Evolutionary conservation across 164 flowering plant genomes (phyloP), one percentile per base, ranked within the genome.

Genomic region (Protea cynaroides): DNA sequence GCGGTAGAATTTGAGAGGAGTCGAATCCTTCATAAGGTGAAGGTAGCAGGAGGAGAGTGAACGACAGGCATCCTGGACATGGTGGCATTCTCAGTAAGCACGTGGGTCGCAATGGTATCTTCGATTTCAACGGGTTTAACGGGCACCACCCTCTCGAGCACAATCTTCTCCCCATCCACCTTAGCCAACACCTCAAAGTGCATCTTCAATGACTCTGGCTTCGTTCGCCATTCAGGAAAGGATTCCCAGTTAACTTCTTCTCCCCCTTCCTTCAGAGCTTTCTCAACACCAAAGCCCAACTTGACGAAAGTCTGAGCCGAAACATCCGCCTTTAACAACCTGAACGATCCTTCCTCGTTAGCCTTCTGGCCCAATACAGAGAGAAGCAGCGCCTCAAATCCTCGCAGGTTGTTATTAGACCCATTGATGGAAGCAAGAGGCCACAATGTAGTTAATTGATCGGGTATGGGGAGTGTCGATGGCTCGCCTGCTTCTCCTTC

Each of bases 161-260:
- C 73, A 40, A 94, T 72, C 72, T 78, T 89, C 55, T 85, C 78
- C 7, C 96, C 97, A 2, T 91, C 99, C 4, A 94, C 84, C 81
- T 86, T 91, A 2, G 83, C 97, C 70, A 92, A 76, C 8, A 89
- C 99, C 77, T 92, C 99, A 72, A 92, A 94, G 55, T 89, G 86
- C 92, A 89, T 80, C 74, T 71, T 83, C 71, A 83, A 69, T 0
- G 58, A 63, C 73, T 82, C 83, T 0, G 99, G 97, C 71, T 82
- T 89, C 1, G 97, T 94, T 75, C 95, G 79, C 99, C 97, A 94
- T 68, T 65, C 83, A 0, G 96, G 96, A 56, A 83, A 71, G 37
- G 74, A 78, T 15, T 72, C 56, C 71, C 70, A 69, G 10, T 69
- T 61, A 14, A 65, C 0, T 21, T 72, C 87, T 43, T 90, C 92